Percentiles rank a stretch among this genome's conserved stretches.
Evolutionary conservation across 2,329 filamentous ascomycete genomes (phyloP).

Genomic region (Arthrobotrys entomopaga): DNA sequence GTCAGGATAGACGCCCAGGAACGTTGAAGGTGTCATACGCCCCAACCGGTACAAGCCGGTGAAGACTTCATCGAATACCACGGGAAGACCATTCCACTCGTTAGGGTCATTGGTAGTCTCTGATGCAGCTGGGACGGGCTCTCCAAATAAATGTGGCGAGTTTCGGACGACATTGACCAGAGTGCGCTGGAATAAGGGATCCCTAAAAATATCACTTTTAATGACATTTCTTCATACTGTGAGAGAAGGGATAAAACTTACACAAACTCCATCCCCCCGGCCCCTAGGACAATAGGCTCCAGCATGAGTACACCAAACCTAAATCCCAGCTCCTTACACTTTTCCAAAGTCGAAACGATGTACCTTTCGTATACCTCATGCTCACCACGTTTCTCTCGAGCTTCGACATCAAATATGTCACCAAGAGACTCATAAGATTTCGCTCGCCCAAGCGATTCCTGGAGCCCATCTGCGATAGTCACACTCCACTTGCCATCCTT

Average conservation of each 20-base stretch:
- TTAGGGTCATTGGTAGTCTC: too few species aligned
- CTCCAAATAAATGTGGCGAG: too few species aligned
- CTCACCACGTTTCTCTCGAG: constrained; percentile 64
- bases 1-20: constrained; percentile 75
- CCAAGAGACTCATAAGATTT: constrained; percentile 66
- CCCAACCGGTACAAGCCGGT: constrained; percentile 85
- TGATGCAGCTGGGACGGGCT: too few species aligned
- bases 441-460: constrained; percentile 64
- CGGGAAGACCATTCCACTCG: constrained; percentile 77
- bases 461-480: constrained; percentile 67
- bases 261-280: constrained; percentile 84
- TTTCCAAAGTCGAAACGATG: constrained; percentile 63
- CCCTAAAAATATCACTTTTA: too few species aligned
- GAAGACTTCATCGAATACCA: constrained; percentile 89
- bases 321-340: constrained; percentile 66
- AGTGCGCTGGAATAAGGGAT: too few species aligned
- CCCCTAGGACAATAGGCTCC: constrained; percentile 82
- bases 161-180: too few species aligned
- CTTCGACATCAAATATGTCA: constrained; percentile 71
- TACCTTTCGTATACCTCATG: constrained; percentile 70
- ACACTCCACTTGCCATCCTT: constrained; percentile 74
- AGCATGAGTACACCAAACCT: constrained; percentile 82
- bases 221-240: too few species aligned
- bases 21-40: constrained; percentile 74
- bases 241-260: constrained; percentile 63